Base-by-base conservation (phyloP, 1,284 basidiomycete species). In the Irpex sp. region DNA sequence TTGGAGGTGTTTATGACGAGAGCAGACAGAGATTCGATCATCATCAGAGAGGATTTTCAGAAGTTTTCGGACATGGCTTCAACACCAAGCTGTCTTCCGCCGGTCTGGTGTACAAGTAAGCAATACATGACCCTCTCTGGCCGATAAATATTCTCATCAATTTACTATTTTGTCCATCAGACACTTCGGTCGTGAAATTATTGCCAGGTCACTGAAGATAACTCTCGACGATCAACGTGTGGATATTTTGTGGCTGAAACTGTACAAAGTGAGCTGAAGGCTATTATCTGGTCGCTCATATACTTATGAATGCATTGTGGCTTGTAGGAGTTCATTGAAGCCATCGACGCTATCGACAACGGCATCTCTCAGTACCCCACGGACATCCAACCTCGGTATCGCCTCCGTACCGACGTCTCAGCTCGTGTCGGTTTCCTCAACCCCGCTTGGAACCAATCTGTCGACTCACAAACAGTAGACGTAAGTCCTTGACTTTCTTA, bases 281-380 rank as follows among this genome's bases (percentile, higher is more conserved):
- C 11, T 57, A n/a, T 17, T 31, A 15, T 13, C 38, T 55, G 44
- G 26, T 59, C 21, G 36, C 13, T 49, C 65, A 8, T n/a, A 6
- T 61, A 5, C 44, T 21, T 34, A 60, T 19, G 11, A 48, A 66
- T 47, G n/a, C 62, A 7, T 31, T 38, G 26, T 15, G 15, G 40
- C 40, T 5, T 31, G 57, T 37, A 93, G 88, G 93, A 96, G 74
- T 94, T 96, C 74, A 91, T 98, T 59, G 95, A 98, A 78, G 94
- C 92, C 13, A 91, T 99, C 68, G 97, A 99, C 77, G 97, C 86
- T 6, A 92, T 96, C 73, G 97, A 99, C 80, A 98, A 98, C 72
- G 96, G 96, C n/a, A 85, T 98, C 68, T 84, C 87, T 8, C 91
- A 93, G 70, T 94, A 91, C 73, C 81, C 82, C 8, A 78, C 74